A percentile compares a stretch with the other conserved stretches of the same genome.
Evolutionary conservation across 202 grass and related monocot genomes (phyloP).

Genomic region (Tripidium arundinaceum): DNA sequence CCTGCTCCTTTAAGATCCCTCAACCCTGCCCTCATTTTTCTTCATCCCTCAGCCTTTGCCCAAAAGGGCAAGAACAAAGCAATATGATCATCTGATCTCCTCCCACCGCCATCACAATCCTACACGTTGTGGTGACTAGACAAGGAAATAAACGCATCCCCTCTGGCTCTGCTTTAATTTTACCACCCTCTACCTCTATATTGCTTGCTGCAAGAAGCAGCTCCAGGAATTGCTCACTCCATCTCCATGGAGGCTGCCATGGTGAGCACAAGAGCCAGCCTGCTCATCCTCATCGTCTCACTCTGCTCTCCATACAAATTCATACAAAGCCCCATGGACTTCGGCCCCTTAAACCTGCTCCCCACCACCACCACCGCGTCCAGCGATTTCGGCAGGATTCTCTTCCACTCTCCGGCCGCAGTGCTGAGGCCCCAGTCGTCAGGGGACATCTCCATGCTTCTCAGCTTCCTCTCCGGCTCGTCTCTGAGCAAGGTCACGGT

Average conservation of each 20-base stretch:
- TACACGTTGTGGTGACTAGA: slow-evolving; percentile 29
- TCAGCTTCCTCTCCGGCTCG: slow-evolving; percentile 74
- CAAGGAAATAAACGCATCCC: slow-evolving; percentile 15
- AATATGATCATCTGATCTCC: slow-evolving; percentile 31
- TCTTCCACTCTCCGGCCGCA: slow-evolving; percentile 75
- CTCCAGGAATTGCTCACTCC: slow-evolving; percentile 29
- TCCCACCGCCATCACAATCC: slow-evolving; percentile 17
- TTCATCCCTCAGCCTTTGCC: slow-evolving; percentile 31
- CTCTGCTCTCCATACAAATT: slow-evolving; percentile 92
- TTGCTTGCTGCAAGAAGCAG: slow-evolving; percentile 23
- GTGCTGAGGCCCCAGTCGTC: slow-evolving; percentile 78
- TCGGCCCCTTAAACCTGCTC: slow-evolving; percentile 71
- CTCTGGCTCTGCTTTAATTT: too few relatives aligned
- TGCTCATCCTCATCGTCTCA: slow-evolving; percentile 60
- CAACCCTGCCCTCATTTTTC: slow-evolving; percentile 31
- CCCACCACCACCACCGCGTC: slow-evolving; percentile 58
- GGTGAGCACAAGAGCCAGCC: slow-evolving; percentile 63
- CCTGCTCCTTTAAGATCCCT: slow-evolving; percentile 38
- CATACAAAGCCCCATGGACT: slow-evolving; percentile 94
- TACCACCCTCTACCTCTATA: too few relatives aligned
- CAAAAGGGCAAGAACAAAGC: slow-evolving; percentile 36
- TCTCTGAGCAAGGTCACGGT: slow-evolving; percentile 76
- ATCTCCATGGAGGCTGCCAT: slow-evolving; percentile 84
- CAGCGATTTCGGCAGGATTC: slow-evolving; percentile 76
- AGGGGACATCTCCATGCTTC: slow-evolving; percentile 73